These are phyloP conservation scores for Sextonia rubra DNA, from an alignment of 164 flowering plant species.

Conservation along the genomic window DNA sequence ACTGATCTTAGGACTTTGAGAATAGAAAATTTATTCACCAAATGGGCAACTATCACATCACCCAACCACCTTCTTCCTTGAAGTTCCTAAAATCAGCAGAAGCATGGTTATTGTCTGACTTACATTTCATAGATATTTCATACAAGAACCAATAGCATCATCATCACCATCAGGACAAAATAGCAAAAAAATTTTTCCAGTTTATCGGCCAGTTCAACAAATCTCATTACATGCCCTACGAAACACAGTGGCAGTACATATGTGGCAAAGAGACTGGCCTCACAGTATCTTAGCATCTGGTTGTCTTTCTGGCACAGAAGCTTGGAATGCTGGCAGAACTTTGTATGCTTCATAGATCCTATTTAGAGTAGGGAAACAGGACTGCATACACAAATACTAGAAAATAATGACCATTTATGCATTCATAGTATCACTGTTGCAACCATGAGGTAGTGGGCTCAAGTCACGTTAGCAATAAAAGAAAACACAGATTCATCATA, in stretches of 20 bases:
- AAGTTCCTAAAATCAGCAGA: no score
- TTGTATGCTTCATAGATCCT: conserved; percentile 45
- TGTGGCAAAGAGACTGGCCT: conserved; percentile 1
- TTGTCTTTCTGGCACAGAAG: conserved; percentile 53
- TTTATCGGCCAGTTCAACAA: no score
- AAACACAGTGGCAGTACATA: background rate
- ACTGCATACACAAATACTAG: conserved; percentile 28
- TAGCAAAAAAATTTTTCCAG: background rate
- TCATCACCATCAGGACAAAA: background rate
- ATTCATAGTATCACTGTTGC: background rate
- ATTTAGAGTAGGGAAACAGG: conserved; percentile 44
- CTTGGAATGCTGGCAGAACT: conserved; percentile 44
- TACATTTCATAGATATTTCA: no score
- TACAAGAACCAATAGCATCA: background rate
- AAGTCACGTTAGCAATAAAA: no score
- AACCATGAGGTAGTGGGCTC: no score
- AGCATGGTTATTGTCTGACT: no score
- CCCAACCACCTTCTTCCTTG: no score
- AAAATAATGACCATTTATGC: background rate
- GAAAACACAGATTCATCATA: background rate
- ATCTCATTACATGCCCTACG: background rate
- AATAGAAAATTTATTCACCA: no score
- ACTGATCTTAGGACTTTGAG: no score
- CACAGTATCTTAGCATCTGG: conserved; percentile 44
- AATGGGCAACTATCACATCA: no score